Conservation (phyloP, 192 early-diverging fungal genomes). For the Umbelopsis vinacea region DNA sequence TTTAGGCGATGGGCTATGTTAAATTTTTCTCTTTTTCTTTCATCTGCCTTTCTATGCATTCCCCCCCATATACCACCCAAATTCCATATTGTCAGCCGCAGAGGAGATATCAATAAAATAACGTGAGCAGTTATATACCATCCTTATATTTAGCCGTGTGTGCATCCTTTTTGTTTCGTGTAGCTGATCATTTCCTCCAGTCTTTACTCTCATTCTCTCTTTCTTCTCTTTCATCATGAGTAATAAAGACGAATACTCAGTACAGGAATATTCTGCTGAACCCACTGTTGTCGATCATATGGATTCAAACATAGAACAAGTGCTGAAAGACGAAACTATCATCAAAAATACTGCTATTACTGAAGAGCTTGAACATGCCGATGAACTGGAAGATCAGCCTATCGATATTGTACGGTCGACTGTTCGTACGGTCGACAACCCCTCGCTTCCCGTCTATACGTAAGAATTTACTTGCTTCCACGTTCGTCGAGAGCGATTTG, state of each 20-base stretch:
- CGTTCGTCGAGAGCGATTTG: not conserved
- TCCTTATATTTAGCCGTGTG: not conserved
- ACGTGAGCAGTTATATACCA: not conserved
- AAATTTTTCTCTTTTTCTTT: not conserved
- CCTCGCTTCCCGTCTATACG: not conserved
- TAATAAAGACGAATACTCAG: not conserved
- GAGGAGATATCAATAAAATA: not conserved
- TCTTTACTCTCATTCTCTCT: not conserved
- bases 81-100: not conserved
- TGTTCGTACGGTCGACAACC: not conserved
- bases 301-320: not conserved
- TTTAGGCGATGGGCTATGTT: no score
- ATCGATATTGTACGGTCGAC: not conserved
- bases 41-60: not conserved
- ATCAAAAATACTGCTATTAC: not conserved
- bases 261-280: no score
- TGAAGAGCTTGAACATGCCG: not conserved
- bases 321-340: not conserved
- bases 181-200: not conserved
- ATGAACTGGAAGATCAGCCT: not conserved
- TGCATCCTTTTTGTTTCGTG: not conserved
- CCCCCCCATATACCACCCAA: not conserved
- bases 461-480: not conserved
- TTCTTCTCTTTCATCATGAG: not conserved
- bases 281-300: not conserved